A percentile compares a stretch with the other conserved stretches of the same genome.
phyloP scores from a whole-genome alignment of 805 yeast species.

The Hanseniaspora vineae region DNA sequence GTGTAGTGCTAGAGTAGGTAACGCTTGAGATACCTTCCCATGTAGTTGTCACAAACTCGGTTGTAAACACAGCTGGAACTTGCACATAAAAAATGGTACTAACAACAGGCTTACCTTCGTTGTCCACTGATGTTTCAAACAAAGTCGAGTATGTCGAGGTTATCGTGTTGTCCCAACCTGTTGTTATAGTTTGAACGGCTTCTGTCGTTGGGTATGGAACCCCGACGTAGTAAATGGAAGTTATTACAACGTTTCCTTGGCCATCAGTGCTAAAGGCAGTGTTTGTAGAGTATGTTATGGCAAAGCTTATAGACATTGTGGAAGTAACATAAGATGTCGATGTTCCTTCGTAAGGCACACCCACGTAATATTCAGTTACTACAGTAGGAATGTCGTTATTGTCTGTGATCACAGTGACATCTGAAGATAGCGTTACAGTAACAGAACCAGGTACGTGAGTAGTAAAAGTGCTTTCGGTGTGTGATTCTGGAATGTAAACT shows the following conservation, averaged over 20 bases:
- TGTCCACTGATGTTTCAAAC: neutral
- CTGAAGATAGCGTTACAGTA: neutral
- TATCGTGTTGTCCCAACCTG: slow-evolving; percentile 1
- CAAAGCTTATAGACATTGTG: neutral
- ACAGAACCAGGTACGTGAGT: neutral
- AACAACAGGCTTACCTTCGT: slow-evolving; percentile 1
- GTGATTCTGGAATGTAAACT: neutral
- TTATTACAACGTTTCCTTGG: neutral
- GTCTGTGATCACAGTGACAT: neutral
- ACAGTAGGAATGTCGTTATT: neutral
- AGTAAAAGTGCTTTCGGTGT: neutral
- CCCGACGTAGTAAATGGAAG: neutral
- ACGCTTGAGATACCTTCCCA: slow-evolving; percentile 5
- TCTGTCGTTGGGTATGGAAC: neutral
- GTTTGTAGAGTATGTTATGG: neutral
- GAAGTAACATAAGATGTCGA: neutral
- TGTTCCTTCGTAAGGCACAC: neutral
- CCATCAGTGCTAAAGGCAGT: neutral
- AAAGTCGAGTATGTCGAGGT: slow-evolving; percentile 1
- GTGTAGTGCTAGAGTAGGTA: slow-evolving; percentile 6
- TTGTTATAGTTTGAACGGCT: neutral
- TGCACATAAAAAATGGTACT: slow-evolving; percentile 3
- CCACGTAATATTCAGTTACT: neutral
- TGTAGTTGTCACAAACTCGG: neutral
- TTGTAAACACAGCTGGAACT: slow-evolving; percentile 1